These are phyloP conservation scores for Diaporthe capsici DNA, from an alignment of 2,329 filamentous ascomycete species.

Conservation along the genomic window DNA sequence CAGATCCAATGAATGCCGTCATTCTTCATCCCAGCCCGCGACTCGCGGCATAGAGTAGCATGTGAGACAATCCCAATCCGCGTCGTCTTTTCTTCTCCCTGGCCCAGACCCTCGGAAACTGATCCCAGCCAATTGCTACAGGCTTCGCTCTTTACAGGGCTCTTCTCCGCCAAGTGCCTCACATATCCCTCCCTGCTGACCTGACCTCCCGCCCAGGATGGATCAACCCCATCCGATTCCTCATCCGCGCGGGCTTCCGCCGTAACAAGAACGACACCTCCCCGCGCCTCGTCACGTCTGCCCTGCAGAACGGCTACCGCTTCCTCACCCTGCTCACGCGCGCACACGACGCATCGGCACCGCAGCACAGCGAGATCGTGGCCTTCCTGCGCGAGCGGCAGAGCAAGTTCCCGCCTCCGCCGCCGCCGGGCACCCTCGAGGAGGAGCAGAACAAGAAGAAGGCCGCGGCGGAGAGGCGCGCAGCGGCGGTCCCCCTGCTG, in stretches of 20 bases:
- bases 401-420: conserved; percentile 50
- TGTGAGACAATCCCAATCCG: conserved; percentile 51
- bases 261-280: conserved; percentile 72
- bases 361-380: conserved; percentile 59
- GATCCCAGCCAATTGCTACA: conserved; percentile 48
- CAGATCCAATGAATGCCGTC: conserved; percentile 51
- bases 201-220: conserved; percentile 50
- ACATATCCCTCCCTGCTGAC: conserved; percentile 66
- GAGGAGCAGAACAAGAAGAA: not conserved
- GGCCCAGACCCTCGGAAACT: conserved; percentile 4
- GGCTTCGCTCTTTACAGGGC: conserved; percentile 81
- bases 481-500: conserved; percentile 45
- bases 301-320: conserved; percentile 77
- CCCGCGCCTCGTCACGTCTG: conserved; percentile 70
- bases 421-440: conserved; percentile 46
- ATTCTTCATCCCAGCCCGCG: conserved; percentile 63
- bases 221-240: conserved; percentile 65
- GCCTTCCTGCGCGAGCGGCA: conserved; percentile 55
- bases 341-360: conserved; percentile 54
- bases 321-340: conserved; percentile 59
- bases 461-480: not conserved
- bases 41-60: conserved; percentile 67
- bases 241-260: conserved; percentile 74
- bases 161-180: conserved; percentile 71
- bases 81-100: not conserved